A percentile compares a stretch with the other conserved stretches of the same genome.
Evolutionary conservation across 345 rosid genomes (phyloP).

Genomic region (Passiflora organensis): DNA sequence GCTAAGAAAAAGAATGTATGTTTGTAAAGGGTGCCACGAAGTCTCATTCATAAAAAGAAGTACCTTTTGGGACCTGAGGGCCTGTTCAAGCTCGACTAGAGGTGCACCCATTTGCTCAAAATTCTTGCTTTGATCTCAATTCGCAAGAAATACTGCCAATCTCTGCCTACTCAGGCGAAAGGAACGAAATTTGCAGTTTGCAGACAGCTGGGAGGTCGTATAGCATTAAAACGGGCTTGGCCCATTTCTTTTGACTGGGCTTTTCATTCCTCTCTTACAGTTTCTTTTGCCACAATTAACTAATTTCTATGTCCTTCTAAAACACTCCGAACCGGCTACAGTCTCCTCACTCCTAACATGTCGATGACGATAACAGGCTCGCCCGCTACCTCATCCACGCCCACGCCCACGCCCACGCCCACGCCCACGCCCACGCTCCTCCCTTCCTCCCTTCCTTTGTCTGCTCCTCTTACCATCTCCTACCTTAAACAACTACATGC

Average conservation of each 20-base stretch:
- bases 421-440: conserved; percentile 5
- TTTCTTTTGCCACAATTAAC: too few species aligned
- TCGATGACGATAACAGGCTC: too few species aligned
- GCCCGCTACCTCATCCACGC: conserved; percentile 7
- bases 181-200: too few species aligned
- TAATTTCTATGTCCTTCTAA: too few species aligned
- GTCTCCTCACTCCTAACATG: too few species aligned
- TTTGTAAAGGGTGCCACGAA: not conserved
- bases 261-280: too few species aligned
- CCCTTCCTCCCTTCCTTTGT: conserved; percentile 27
- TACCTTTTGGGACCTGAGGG: conserved; percentile 36
- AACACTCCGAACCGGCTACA: too few species aligned
- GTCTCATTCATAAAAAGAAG: not conserved
- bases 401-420: conserved; percentile 12
- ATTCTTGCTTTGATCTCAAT: conserved; percentile 10
- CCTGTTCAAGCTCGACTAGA: conserved; percentile 33
- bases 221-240: not conserved
- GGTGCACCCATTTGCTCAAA: conserved; percentile 34
- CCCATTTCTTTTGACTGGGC: too few species aligned
- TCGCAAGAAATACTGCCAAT: not conserved
- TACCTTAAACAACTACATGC: conserved; percentile 47
- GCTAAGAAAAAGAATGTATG: not conserved
- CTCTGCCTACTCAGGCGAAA: not conserved
- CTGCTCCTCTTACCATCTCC: conserved; percentile 28
- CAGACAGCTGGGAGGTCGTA: too few species aligned